Base-by-base conservation (phyloP, 75 land plant species). In the Picea glauca region DNA sequence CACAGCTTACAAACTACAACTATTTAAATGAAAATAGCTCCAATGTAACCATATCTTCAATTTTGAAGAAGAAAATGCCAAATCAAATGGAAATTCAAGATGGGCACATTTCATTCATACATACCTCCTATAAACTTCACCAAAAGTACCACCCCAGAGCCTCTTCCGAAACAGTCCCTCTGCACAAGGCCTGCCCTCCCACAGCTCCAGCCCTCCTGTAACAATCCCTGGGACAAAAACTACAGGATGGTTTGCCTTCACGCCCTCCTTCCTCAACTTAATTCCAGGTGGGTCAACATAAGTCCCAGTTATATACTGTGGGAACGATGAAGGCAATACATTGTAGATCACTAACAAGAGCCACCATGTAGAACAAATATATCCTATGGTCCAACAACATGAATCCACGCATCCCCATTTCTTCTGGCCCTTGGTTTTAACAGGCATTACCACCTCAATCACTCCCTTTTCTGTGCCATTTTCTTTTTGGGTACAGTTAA, bases 181-280 rank as follows among this genome's bases (percentile, higher is more conserved):
- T 13, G 99, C 93, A 59, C 99, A 96, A 32, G 87, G 88, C 35
- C 83, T 88, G 2, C 99, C 99, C 72, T 91, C 95, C 99, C 99
- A 96, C 5, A 96, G 88, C 86, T 96, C 99, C 13, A 96, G 79
- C 50, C 99, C 99, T 0, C 99, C 99, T 0, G 99, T 96, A 20
- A 96, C 99, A 54, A 94, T 96, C 12, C 99, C 99, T 12, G 99
- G 99, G 3, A 96, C 98, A 76, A 96, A 96, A 21, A 96, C 91
- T 26, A 96, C 93, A 20, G 99, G 99, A 60, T 96, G 99, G 76
- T 80, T 80, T 56, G 79, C 98, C 59, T 3, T 68, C 63, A 96
- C 67, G 59, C 99, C 99, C 54, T 94, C 93, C 63, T 92, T 94
- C 76, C 30, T 74, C 77, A 94, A 60, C 38, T 85, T 94, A 7